phyloP scores from a whole-genome alignment of 2,329 filamentous ascomycete species.

The Aspergillus jensenii region DNA sequence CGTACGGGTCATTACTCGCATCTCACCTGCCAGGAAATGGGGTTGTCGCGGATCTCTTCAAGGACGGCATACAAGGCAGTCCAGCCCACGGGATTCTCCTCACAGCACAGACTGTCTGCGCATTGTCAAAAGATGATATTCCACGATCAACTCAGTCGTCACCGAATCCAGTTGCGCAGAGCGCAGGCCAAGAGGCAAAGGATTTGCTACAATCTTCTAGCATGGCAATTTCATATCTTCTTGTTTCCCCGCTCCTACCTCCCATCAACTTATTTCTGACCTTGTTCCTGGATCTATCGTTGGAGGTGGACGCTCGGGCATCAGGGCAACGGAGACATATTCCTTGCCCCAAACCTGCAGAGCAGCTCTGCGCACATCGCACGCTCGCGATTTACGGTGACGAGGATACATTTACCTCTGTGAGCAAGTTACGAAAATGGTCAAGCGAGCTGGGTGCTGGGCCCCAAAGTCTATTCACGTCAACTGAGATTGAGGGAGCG shows the following conservation, averaged over 20 bases:
- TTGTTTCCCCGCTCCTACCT: slow-evolving; percentile 64
- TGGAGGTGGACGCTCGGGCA: slow-evolving; percentile 28
- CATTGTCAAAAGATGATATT: slow-evolving; percentile 57
- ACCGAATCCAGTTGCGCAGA: not conserved
- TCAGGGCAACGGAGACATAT: slow-evolving; percentile 29
- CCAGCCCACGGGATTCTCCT: slow-evolving; percentile 68
- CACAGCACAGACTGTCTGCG: slow-evolving; percentile 67
- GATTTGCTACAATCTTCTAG: slow-evolving; percentile 17
- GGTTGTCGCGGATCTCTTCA: slow-evolving; percentile 62
- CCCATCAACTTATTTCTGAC: slow-evolving; percentile 62
- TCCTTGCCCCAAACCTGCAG: slow-evolving; percentile 48
- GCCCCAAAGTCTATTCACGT: slow-evolving; percentile 48
- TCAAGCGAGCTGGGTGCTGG: slow-evolving; percentile 50
- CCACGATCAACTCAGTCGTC: not conserved
- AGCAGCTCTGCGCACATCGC: slow-evolving; percentile 55
- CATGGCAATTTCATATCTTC: slow-evolving; percentile 48
- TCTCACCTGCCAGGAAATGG: slow-evolving; percentile 64
- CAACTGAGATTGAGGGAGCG: slow-evolving; percentile 52
- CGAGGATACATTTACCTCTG: slow-evolving; percentile 70
- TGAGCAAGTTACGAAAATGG: slow-evolving; percentile 68
- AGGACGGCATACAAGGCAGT: slow-evolving; percentile 53
- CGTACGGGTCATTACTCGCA: slow-evolving; percentile 83
- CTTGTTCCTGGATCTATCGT: slow-evolving; percentile 53
- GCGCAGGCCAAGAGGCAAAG: slow-evolving; percentile 5
- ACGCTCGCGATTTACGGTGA: slow-evolving; percentile 74